phyloP scores from a whole-genome alignment of 129 eudicot species.

The Sambucus nigra region DNA sequence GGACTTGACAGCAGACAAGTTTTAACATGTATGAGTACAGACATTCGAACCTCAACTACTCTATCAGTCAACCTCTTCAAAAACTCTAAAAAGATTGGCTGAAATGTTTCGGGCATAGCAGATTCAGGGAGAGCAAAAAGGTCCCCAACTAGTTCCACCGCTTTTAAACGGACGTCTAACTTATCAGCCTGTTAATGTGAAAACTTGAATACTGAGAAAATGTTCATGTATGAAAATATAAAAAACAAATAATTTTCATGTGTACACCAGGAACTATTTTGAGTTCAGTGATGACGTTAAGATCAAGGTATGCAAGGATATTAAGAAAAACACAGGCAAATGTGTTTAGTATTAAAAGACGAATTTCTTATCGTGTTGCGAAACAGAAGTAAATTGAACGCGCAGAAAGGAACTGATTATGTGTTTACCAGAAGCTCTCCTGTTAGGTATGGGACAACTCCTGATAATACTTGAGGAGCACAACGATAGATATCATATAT shows the following conservation, averaged over 20 bases:
- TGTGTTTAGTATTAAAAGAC: not conserved
- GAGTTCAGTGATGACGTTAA: not conserved
- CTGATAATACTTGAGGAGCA: constrained; percentile 72
- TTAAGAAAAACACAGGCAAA: not conserved
- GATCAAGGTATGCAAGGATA: not conserved
- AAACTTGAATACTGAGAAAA: constrained; percentile 11
- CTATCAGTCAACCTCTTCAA: constrained; percentile 71
- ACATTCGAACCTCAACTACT: constrained; percentile 67
- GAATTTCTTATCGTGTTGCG: constrained; percentile 8
- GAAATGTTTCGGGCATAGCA: constrained; percentile 52
- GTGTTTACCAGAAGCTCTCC: constrained; percentile 79
- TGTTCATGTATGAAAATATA: constrained; percentile 9
- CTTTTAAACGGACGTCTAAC: constrained; percentile 59
- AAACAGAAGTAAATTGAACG: not conserved
- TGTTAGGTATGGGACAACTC: constrained; percentile 65
- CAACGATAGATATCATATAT: constrained; percentile 70
- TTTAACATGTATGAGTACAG: constrained; percentile 65
- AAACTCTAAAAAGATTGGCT: constrained; percentile 71
- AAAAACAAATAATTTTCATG: not conserved
- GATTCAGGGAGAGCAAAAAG: constrained; percentile 67
- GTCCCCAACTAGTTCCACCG: constrained; percentile 73
- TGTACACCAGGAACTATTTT: not conserved
- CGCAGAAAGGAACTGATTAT: constrained; percentile 4
- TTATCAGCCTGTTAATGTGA: constrained; percentile 57
- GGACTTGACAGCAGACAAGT: constrained; percentile 70